phyloP scores from a whole-genome alignment of 2,329 filamentous ascomycete species.

The Diaporthe destruens region DNA sequence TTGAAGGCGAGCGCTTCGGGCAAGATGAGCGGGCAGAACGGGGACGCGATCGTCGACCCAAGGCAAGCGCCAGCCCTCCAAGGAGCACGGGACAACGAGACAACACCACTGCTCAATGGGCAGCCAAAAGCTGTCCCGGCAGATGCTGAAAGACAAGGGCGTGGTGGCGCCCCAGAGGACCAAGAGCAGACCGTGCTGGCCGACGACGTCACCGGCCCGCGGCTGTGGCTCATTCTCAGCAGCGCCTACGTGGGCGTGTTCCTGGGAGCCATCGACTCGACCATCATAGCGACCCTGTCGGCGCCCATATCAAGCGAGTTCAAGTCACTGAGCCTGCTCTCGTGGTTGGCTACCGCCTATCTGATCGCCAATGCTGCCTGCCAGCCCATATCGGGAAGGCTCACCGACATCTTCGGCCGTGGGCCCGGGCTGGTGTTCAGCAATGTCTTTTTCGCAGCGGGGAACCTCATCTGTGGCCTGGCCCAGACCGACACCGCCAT shows the following conservation, averaged over 20 bases:
- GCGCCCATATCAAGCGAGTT: conserved; percentile 88
- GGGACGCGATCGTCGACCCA: conserved; percentile 34
- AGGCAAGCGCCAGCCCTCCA: conserved; percentile 33
- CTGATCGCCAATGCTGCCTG: conserved; percentile 89
- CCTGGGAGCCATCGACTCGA: conserved; percentile 77
- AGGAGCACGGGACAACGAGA: conserved; percentile 35
- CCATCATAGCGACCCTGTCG: conserved; percentile 87
- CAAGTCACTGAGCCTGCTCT: conserved; percentile 82
- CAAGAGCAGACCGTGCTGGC: conserved; percentile 63
- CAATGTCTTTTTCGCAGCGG: conserved; percentile 82
- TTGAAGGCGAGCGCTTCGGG: neutral
- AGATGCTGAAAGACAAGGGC: conserved; percentile 22
- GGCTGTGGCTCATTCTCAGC: conserved; percentile 66
- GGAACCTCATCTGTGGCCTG: conserved; percentile 86
- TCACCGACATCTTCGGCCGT: conserved; percentile 91
- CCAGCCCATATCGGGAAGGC: conserved; percentile 85
- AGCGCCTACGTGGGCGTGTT: conserved; percentile 72
- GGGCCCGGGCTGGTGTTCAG: conserved; percentile 82
- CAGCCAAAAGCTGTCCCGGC: neutral
- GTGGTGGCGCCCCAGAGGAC: conserved; percentile 46
- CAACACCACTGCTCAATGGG: conserved; percentile 42
- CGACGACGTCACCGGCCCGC: conserved; percentile 61
- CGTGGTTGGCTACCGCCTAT: conserved; percentile 90
- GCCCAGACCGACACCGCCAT: conserved; percentile 75
- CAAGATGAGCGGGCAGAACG: conserved; percentile 29